Conservation (phyloP, 2,329 filamentous ascomycete genomes). For the Chrysosporium keratinophilum region DNA sequence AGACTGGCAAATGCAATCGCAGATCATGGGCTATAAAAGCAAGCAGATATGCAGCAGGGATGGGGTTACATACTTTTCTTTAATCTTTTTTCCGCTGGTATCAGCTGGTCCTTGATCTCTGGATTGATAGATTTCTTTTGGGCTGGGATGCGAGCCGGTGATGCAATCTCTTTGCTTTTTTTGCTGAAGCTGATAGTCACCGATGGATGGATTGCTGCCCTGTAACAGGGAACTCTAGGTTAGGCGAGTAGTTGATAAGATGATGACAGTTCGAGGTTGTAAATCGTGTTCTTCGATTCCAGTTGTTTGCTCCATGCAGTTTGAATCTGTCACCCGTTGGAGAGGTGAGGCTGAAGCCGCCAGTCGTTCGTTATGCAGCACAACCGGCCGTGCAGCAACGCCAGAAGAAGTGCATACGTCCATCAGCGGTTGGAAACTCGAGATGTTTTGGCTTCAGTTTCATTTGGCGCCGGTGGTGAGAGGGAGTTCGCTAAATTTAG, state of each 20-base stretch:
- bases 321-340: no score
- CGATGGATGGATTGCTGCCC: not conserved
- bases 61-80: not conserved
- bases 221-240: no score
- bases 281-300: no score
- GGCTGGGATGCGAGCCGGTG: not conserved
- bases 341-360: no score
- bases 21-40: not conserved
- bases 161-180: not conserved
- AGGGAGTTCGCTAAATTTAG: not conserved
- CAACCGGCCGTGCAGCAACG: no score
- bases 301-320: no score
- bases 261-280: no score
- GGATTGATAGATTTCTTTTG: no score
- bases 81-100: no score
- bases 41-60: slow-evolving; percentile 4
- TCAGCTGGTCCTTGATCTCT: no score
- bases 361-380: no score
- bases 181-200: not conserved
- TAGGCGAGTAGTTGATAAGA: no score
- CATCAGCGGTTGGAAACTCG: not conserved
- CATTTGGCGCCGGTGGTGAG: not conserved
- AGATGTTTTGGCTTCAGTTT: not conserved
- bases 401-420: not conserved
- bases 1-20: not conserved